Base-by-base conservation (phyloP, 768 basidiomycete genomes). In the Cubamyces sp. region DNA sequence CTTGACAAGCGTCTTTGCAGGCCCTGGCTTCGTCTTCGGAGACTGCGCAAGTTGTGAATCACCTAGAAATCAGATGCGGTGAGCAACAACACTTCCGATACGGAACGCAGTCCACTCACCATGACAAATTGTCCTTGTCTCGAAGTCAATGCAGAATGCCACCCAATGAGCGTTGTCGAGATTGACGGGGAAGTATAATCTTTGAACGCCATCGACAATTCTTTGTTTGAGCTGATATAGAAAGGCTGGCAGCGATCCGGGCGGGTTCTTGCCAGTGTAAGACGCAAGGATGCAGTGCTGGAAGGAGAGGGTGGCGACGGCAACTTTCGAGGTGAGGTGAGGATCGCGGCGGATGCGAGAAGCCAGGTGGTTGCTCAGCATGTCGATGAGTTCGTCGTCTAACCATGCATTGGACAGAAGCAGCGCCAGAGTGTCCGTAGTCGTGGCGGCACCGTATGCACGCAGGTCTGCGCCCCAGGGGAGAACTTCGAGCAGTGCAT, bases 111-210 rank as follows among this genome's bases (percentile, higher is more conserved):
- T 14, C 30, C 15, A 53, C 64, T 30, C 12, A 65, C 66, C 66
- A 43, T 61, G 62, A 3, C 34, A 19, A 15, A 67, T 56, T 1
- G 9, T 25, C 3, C 25, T 40, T 16, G 34, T n/a, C 9, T 39
- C 19, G 34, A 65, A 65, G 49, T 67, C 57, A 21, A 65, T 19
- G 21, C 47, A 8, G n/a, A 61, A 57, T 0, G 60, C 18, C 21
- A 67, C 37, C 66, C 66, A 67, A 51, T 67, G 66, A 3, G 40
- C 51, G 3, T 28, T 19, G 16, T 62, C 49, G 19, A 67, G 15
- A 16, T 66, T 42, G 2, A 30, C 55, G 6, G 60, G 63, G 26
- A 58, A 58, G 49, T 28, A 58, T 2, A 58, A 3, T 19, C 19
- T 39, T 19, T 58, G 48, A 0, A 28, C 12, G 2, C 57, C 34